These are phyloP conservation scores for Microcyclosporella mali DNA, from an alignment of 2,329 filamentous ascomycete genomes.

Conservation along the genomic window DNA sequence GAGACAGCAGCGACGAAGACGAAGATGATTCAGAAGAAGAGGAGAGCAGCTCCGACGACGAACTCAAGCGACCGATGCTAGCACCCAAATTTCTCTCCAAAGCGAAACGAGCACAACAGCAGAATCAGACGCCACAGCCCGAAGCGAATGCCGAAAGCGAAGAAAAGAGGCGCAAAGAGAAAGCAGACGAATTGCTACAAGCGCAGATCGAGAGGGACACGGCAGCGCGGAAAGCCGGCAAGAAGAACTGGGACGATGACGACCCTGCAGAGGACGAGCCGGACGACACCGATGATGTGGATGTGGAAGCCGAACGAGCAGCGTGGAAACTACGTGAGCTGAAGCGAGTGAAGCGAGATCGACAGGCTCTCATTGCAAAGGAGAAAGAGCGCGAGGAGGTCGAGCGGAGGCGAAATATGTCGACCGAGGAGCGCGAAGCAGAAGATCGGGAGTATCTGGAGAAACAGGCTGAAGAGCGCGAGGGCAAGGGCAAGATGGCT, in stretches of 20 bases:
- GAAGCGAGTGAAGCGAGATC: slow-evolving; percentile 77
- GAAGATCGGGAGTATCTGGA: slow-evolving; percentile 78
- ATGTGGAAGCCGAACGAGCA: slow-evolving; percentile 80
- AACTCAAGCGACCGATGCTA: slow-evolving; percentile 52
- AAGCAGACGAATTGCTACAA: slow-evolving; percentile 74
- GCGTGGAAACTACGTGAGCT: slow-evolving; percentile 94
- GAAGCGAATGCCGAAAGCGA: slow-evolving; percentile 40
- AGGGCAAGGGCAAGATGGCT: slow-evolving; percentile 69
- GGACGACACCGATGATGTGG: slow-evolving; percentile 80
- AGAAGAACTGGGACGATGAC: slow-evolving; percentile 83
- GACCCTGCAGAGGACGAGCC: slow-evolving; percentile 60
- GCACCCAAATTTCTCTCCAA: slow-evolving; percentile 65
- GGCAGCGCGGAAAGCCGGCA: slow-evolving; percentile 65
- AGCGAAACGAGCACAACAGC: slow-evolving; percentile 46
- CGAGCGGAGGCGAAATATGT: slow-evolving; percentile 80
- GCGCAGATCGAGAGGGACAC: slow-evolving; percentile 80
- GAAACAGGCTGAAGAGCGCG: slow-evolving; percentile 69
- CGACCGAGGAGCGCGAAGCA: slow-evolving; percentile 73
- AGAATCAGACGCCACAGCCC: slow-evolving; percentile 20
- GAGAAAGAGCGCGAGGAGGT: slow-evolving; percentile 85
- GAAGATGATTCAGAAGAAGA: slow-evolving; percentile 51
- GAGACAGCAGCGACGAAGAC: slow-evolving; percentile 31
- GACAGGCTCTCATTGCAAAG: slow-evolving; percentile 66
- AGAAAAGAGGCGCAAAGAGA: slow-evolving; percentile 58
- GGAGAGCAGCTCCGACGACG: slow-evolving; percentile 53